Percentiles rank a stretch among this genome's conserved stretches.
phyloP scores from a whole-genome alignment of 2,329 filamentous ascomycete genomes.

The Coleophoma crateriformis region DNA sequence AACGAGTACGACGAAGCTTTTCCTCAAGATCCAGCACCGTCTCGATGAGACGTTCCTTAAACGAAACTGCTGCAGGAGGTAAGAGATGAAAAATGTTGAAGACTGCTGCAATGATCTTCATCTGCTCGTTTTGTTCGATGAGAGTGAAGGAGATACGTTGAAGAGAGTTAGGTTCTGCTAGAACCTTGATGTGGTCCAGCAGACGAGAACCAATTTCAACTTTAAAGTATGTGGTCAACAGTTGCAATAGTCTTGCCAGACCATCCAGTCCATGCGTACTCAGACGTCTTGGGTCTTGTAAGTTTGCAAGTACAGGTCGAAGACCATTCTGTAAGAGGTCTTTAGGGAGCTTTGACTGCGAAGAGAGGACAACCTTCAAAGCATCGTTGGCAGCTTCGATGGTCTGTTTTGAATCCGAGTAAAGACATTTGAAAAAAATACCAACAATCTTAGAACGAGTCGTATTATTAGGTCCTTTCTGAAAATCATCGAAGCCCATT shows the following conservation, averaged over 20 bases:
- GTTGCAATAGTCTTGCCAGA: conserved; percentile 77
- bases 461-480: conserved; percentile 63
- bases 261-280: conserved; percentile 88
- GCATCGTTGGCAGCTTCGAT: conserved; percentile 92
- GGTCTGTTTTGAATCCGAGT: conserved; percentile 86
- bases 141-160: conserved; percentile 93
- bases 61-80: conserved; percentile 80
- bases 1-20: conserved; percentile 77
- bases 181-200: conserved; percentile 88
- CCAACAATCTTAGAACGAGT: conserved; percentile 72
- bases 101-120: conserved; percentile 92
- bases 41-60: conserved; percentile 85
- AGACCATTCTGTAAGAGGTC: conserved; percentile 92
- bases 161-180: conserved; percentile 73
- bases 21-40: conserved; percentile 86
- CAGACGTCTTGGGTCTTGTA: conserved; percentile 88
- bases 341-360: conserved; percentile 89
- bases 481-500: conserved; percentile 89
- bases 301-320: conserved; percentile 89
- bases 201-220: conserved; percentile 91
- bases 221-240: conserved; percentile 98
- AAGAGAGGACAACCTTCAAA: conserved; percentile 77
- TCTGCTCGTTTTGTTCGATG: conserved; percentile 85
- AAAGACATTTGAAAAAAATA: conserved; percentile 97
- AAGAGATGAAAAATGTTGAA: conserved; percentile 97